These are phyloP conservation scores for Aquilaria sinensis DNA, from an alignment of 345 rosid species.

Conservation along the genomic window DNA sequence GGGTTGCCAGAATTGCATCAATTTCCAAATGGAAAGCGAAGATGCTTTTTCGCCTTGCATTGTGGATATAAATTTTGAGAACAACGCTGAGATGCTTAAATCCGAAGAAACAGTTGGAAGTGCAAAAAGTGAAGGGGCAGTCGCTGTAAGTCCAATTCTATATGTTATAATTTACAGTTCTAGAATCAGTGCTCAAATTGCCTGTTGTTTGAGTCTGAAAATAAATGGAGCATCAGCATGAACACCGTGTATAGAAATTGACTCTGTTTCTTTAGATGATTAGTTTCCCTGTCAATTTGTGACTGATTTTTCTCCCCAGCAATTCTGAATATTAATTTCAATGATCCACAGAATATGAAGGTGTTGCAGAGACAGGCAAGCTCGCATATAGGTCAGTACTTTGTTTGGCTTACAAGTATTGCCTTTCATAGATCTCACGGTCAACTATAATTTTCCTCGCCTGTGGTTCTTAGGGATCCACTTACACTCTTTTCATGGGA, in stretches of 20 bases:
- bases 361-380: conserved; percentile 82
- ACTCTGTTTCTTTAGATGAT: too few species aligned
- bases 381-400: conserved; percentile 46
- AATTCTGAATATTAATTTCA: conserved; percentile 7
- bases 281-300: too few species aligned
- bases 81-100: conserved; percentile 32
- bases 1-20: conserved; percentile 51
- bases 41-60: conserved; percentile 59
- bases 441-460: too few species aligned
- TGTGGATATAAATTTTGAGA: conserved; percentile 57
- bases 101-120: conserved; percentile 38
- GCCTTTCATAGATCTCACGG: conserved; percentile 15
- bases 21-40: conserved; percentile 46
- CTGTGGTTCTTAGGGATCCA: too few species aligned
- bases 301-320: background rate
- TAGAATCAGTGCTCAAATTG: background rate
- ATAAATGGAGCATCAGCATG: too few species aligned
- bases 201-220: background rate
- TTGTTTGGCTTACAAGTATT: conserved; percentile 22
- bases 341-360: conserved; percentile 44
- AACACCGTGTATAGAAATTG: too few species aligned
- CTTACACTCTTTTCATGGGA: too few species aligned
- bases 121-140: conserved; percentile 40
- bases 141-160: conserved; percentile 35
- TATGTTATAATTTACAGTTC: background rate